phyloP scores from a whole-genome alignment of 192 early-diverging fungal genomes.

The Kickxella alabastrina region DNA sequence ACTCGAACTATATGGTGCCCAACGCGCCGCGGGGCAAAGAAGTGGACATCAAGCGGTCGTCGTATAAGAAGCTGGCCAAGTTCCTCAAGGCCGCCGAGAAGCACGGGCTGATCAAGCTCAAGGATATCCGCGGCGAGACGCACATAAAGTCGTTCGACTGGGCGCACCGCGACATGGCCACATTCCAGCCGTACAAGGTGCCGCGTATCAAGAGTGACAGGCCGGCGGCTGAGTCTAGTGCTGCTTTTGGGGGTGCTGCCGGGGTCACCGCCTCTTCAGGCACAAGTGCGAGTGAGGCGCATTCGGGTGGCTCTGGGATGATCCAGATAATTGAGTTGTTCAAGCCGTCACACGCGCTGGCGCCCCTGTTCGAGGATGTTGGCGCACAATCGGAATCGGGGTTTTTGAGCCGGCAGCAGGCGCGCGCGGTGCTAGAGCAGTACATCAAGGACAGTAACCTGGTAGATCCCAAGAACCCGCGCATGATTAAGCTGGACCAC shows the following conservation, averaged over 20 bases:
- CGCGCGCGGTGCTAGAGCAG: constrained; percentile 55
- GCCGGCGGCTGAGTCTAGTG: neutral
- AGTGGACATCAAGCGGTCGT: constrained; percentile 80
- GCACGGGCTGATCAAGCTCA: constrained; percentile 73
- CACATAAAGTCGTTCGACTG: constrained; percentile 42
- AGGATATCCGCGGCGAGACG: constrained; percentile 59
- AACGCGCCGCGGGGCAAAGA: constrained; percentile 56
- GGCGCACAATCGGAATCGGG: constrained; percentile 50
- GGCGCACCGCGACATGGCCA: constrained; percentile 23
- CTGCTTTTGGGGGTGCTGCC: neutral
- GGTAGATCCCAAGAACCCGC: constrained; percentile 54
- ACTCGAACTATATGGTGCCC: constrained; percentile 71
- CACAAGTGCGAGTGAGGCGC: neutral
- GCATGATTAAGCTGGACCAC: constrained; percentile 64
- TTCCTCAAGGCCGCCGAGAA: constrained; percentile 89
- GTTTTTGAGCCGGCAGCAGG: constrained; percentile 58
- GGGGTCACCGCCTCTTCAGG: too few relatives aligned
- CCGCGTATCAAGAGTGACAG: constrained; percentile 1
- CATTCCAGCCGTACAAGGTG: constrained; percentile 31
- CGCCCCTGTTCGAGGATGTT: constrained; percentile 54
- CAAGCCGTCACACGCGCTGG: constrained; percentile 50
- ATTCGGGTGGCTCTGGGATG: neutral
- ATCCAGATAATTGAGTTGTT: constrained; percentile 53
- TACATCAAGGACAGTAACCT: constrained; percentile 64
- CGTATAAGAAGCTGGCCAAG: constrained; percentile 83